phyloP scores from a whole-genome alignment of 441 rosid genomes.

The Euphorbia celastroides region DNA sequence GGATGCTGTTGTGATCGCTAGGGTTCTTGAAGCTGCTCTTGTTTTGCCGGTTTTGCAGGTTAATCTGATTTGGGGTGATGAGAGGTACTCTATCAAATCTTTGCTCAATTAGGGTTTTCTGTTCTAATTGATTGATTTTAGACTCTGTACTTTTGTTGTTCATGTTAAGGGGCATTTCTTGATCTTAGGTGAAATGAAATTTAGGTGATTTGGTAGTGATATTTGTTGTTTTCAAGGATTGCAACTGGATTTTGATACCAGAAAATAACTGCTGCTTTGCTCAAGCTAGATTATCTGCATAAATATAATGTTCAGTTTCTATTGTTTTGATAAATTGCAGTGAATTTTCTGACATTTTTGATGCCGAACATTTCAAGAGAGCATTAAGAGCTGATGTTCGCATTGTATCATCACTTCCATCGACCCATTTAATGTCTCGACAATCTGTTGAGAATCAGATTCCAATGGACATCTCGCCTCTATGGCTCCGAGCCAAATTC shows the following conservation, averaged over 20 bases:
- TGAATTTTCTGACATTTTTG: constrained; percentile 64
- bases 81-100: constrained; percentile 40
- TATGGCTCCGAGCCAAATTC: constrained; percentile 70
- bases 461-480: constrained; percentile 58
- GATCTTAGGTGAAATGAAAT: neutral
- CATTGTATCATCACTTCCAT: constrained; percentile 65
- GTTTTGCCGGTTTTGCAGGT: constrained; percentile 76
- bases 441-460: constrained; percentile 50
- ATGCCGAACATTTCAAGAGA: constrained; percentile 70
- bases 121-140: neutral
- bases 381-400: constrained; percentile 54
- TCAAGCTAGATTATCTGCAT: no score
- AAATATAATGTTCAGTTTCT: neutral
- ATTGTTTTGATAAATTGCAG: constrained; percentile 28
- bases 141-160: neutral
- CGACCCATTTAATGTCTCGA: constrained; percentile 59
- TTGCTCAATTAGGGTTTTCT: neutral
- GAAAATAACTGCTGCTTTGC: neutral
- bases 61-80: constrained; percentile 68
- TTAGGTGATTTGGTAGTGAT: no score
- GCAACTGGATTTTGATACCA: neutral
- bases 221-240: neutral
- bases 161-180: neutral
- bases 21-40: constrained; percentile 69
- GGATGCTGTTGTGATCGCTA: no score